Percentiles rank a stretch among this genome's conserved stretches.
Conservation (phyloP, 2,329 filamentous ascomycete species). For the Diaporthe humulicola region DNA sequence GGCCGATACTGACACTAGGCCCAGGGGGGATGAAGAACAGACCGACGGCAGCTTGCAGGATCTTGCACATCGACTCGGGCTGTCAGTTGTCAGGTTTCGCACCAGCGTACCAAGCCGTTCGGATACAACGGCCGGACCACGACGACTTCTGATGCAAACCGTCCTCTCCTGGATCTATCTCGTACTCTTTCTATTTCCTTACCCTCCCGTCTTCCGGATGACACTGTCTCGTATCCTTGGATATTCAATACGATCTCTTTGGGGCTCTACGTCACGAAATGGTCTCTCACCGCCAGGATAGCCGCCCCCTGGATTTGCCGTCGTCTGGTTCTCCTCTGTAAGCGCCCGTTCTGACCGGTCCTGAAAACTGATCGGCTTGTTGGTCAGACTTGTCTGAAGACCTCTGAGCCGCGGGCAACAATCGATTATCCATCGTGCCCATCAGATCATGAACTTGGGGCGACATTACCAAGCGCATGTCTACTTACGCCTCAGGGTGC, state of each 20-base stretch:
- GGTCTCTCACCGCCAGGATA: constrained; percentile 4
- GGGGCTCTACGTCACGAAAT: not conserved
- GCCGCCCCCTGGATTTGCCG: not conserved
- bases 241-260: not conserved
- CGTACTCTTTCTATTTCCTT: not conserved
- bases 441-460: not conserved
- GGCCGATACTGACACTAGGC: not conserved
- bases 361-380: not conserved
- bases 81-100: constrained; percentile 38
- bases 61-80: constrained; percentile 36
- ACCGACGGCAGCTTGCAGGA: constrained; percentile 35
- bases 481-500: not conserved
- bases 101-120: constrained; percentile 19
- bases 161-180: not conserved
- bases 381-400: not conserved
- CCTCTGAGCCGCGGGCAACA: not conserved
- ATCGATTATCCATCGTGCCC: not conserved
- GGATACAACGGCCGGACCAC: constrained; percentile 18
- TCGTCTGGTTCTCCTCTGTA: constrained; percentile 23
- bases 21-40: constrained; percentile 8
- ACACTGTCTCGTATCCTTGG: constrained; percentile 18
- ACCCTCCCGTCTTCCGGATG: not conserved
- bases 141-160: not conserved
- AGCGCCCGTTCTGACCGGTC: constrained; percentile 14
- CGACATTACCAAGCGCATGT: not conserved